Evolutionary conservation across 2,329 filamentous ascomycete species (phyloP).

Genomic region (Aspergillus puulaauensis): DNA sequence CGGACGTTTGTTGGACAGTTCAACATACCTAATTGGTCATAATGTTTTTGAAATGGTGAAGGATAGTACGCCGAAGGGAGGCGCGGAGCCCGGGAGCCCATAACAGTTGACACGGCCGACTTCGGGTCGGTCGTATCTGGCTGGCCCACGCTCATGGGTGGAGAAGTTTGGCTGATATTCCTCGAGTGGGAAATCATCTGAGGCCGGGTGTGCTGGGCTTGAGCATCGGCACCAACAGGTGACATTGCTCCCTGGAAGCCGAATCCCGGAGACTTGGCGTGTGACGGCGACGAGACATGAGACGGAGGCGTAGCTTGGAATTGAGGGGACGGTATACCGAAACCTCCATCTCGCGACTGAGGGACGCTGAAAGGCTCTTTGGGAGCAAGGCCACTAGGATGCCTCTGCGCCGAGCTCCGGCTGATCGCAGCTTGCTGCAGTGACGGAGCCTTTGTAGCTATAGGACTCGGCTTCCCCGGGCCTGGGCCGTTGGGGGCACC

Average conservation of each 20-base stretch:
- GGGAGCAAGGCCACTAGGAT: conserved; percentile 71
- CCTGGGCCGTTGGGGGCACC: conserved; percentile 72
- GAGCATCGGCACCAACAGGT: conserved; percentile 59
- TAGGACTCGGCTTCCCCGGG: conserved; percentile 62
- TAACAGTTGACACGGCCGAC: conserved; percentile 28
- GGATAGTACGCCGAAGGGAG: conserved; percentile 67
- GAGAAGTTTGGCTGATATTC: conserved; percentile 34
- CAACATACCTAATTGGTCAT: conserved; percentile 90
- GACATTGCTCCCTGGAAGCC: conserved; percentile 61
- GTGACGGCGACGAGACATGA: conserved; percentile 67
- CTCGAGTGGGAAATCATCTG: conserved; percentile 44
- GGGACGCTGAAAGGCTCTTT: conserved; percentile 56
- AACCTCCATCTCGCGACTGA: conserved; percentile 44
- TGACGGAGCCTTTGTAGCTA: conserved; percentile 69
- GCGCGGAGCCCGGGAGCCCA: conserved; percentile 30
- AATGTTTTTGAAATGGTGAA: conserved; percentile 87
- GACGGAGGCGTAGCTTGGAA: conserved; percentile 80
- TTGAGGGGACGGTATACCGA: conserved; percentile 62
- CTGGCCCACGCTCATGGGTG: conserved; percentile 37
- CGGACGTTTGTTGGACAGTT: conserved; percentile 23
- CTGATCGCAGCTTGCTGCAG: conserved; percentile 80
- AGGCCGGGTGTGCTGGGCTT: conserved; percentile 45
- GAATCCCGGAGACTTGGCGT: conserved; percentile 62
- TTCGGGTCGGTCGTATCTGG: conserved; percentile 38
- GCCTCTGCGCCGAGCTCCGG: conserved; percentile 70